A percentile compares a stretch with the other conserved stretches of the same genome.
Conservation (phyloP, 495 filamentous ascomycete genomes). For the Lepidopterella palustris region DNA sequence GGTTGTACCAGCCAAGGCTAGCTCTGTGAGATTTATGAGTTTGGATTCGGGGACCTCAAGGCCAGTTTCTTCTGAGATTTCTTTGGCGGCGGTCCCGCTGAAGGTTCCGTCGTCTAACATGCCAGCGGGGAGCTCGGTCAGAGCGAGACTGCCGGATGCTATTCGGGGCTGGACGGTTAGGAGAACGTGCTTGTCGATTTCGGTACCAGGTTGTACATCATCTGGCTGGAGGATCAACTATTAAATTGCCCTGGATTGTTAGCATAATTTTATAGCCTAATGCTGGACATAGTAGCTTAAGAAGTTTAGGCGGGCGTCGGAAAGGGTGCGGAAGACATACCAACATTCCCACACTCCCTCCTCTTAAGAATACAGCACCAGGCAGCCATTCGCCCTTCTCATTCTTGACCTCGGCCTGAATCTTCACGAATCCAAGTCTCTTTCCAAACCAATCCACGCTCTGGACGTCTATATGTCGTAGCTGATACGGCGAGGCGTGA, state of each 20-base stretch:
- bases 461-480: conserved; percentile 66
- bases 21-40: conserved; percentile 63
- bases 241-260: conserved; percentile 40
- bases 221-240: conserved; percentile 65
- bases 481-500: conserved; percentile 59
- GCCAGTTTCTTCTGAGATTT: conserved; percentile 71
- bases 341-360: conserved; percentile 76
- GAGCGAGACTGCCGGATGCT: conserved; percentile 65
- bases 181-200: conserved; percentile 60
- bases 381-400: conserved; percentile 58
- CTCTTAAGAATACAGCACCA: conserved; percentile 72
- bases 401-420: conserved; percentile 62
- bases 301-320: not conserved
- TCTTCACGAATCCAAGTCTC: conserved; percentile 72
- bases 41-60: conserved; percentile 45
- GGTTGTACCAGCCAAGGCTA: conserved; percentile 37
- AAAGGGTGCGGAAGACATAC: conserved; percentile 35
- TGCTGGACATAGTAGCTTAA: conserved; percentile 24
- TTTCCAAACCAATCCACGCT: conserved; percentile 65
- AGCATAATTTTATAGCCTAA: too few species aligned
- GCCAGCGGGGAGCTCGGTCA: conserved; percentile 78
- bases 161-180: conserved; percentile 80
- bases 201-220: conserved; percentile 45
- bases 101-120: conserved; percentile 86
- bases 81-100: conserved; percentile 67